Evolutionary conservation across 441 rosid genomes (phyloP).

Genomic region (Erodium chrysanthum): DNA sequence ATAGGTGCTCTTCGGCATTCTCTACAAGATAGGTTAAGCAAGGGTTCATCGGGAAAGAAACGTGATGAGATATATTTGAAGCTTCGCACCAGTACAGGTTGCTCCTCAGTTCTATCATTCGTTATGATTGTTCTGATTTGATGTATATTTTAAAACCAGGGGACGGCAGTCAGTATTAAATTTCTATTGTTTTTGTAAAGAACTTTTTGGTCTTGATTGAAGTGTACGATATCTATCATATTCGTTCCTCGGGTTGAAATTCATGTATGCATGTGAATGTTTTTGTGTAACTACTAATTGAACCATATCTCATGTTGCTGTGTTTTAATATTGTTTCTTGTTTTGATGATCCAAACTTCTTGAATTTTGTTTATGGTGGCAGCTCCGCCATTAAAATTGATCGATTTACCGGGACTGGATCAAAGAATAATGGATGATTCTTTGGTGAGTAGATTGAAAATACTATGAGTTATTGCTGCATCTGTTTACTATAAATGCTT

Average conservation of each 20-base stretch:
- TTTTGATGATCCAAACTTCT: neutral
- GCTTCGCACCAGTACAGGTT: constrained; percentile 82
- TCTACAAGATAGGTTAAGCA: constrained; percentile 79
- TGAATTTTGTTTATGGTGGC: constrained; percentile 16
- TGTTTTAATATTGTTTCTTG: neutral
- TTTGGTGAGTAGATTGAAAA: constrained; percentile 26
- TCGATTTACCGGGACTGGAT: constrained; percentile 91
- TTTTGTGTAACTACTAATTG: neutral
- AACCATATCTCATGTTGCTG: neutral
- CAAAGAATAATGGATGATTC: constrained; percentile 81
- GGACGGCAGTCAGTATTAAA: neutral
- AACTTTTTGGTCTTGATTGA: neutral
- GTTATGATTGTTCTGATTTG: neutral
- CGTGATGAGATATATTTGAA: constrained; percentile 79
- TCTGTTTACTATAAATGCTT: neutral
- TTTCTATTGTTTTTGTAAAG: neutral
- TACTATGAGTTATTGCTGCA: neutral
- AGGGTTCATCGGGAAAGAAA: constrained; percentile 63
- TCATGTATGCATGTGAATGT: neutral
- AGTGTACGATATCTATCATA: neutral
- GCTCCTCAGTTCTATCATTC: constrained; percentile 13
- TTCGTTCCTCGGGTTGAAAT: neutral
- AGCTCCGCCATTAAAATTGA: constrained; percentile 85
- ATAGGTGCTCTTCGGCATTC: constrained; percentile 88
- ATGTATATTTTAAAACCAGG: neutral